These are phyloP conservation scores for Tetrahymena malaccensis DNA, from an alignment of 73 alveolate genomes.

Conservation along the genomic window DNA sequence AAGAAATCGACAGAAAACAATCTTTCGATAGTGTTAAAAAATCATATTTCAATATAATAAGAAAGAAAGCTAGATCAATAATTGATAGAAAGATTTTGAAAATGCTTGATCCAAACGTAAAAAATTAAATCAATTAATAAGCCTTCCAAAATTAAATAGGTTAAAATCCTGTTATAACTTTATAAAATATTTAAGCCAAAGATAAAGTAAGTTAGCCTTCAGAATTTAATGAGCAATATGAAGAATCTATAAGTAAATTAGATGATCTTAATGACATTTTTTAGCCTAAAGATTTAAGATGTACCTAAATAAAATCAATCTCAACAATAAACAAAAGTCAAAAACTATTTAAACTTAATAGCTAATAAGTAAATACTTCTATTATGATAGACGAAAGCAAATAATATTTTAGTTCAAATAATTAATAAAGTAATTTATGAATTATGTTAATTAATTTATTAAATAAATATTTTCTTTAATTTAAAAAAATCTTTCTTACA, in stretches of 20 bases:
- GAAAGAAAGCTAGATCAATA: neutral
- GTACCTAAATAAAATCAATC: neutral
- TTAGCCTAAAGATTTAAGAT: neutral
- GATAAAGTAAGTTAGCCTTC: neutral
- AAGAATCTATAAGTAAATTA: neutral
- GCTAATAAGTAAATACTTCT: neutral
- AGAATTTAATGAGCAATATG: neutral
- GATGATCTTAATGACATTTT: neutral
- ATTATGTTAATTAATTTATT: too few species aligned
- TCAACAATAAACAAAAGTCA: neutral
- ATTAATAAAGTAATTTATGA: too few species aligned
- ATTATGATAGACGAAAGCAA: neutral
- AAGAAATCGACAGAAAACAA: neutral
- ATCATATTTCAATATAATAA: neutral
- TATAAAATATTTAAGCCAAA: neutral
- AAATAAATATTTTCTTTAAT: too few species aligned
- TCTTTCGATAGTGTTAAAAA: neutral
- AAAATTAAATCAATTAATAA: neutral
- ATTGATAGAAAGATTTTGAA: neutral
- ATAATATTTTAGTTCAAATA: too few species aligned
- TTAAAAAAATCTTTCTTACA: too few species aligned
- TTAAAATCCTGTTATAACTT: neutral
- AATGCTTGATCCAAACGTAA: neutral
- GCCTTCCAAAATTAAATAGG: neutral
- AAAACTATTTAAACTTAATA: neutral